A percentile compares a stretch with the other conserved stretches of the same genome.
These are phyloP conservation scores for Euphorbia pulcherrima DNA, from an alignment of 345 rosid species.

Conservation along the genomic window DNA sequence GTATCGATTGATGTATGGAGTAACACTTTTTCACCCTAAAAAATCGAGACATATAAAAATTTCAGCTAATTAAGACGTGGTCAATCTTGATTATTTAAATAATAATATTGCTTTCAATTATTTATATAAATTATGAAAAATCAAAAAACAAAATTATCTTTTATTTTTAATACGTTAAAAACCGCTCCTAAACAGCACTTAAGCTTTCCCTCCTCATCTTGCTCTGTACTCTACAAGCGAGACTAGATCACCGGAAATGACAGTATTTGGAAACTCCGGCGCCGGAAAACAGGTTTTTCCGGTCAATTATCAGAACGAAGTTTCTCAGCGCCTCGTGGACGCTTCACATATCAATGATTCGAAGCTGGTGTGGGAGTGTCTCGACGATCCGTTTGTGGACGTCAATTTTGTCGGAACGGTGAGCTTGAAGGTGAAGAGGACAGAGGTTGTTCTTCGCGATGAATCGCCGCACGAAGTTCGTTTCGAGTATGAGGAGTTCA, in stretches of 20 bases:
- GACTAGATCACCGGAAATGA: background rate
- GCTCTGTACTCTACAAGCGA: no score
- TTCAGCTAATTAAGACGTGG: no score
- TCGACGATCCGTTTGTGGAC: conserved; percentile 71
- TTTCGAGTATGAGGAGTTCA: conserved; percentile 77
- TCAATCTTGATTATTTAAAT: no score
- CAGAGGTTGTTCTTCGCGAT: conserved; percentile 57
- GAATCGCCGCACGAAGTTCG: conserved; percentile 62
- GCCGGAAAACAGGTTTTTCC: conserved; percentile 20
- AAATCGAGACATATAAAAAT: no score
- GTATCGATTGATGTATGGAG: no score
- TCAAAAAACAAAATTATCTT: background rate
- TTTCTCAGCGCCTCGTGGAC: conserved; percentile 24
- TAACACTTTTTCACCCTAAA: no score
- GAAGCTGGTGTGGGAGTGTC: conserved; percentile 38
- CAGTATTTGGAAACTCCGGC: conserved; percentile 15
- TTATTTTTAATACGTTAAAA: background rate
- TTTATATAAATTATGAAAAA: background rate
- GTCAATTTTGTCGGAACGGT: conserved; percentile 86
- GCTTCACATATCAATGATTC: conserved; percentile 17
- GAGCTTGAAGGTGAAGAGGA: conserved; percentile 59
- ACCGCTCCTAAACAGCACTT: conserved; percentile 3
- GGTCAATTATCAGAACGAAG: conserved; percentile 15
- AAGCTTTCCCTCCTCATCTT: background rate
- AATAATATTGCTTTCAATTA: no score